Conservation (phyloP, 1,284 basidiomycete species). For the Irpex lacteus region DNA sequence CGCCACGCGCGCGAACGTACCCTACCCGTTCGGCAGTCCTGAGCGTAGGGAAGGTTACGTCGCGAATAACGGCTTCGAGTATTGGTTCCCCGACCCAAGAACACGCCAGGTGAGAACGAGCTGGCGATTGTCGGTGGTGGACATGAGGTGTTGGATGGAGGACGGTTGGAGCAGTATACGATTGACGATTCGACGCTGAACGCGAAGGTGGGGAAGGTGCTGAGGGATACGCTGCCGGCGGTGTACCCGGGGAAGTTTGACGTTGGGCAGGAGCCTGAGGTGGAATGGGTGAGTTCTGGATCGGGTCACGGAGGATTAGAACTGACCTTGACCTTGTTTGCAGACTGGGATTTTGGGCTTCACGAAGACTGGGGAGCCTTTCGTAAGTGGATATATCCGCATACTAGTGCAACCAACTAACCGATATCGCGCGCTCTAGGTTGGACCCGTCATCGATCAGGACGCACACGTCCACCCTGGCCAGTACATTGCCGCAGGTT, state of each 20-base stretch:
- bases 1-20: slow-evolving; percentile 51
- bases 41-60: slow-evolving; percentile 9
- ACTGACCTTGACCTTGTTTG: no score
- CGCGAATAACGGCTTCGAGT: slow-evolving; percentile 57
- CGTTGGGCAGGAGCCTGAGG: slow-evolving; percentile 47
- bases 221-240: slow-evolving; percentile 57
- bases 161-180: slow-evolving; percentile 48
- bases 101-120: slow-evolving; percentile 7
- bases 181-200: slow-evolving; percentile 64
- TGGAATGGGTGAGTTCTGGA: slow-evolving; percentile 65
- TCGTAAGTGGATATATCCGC: slow-evolving; percentile 43
- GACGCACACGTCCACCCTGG: slow-evolving; percentile 36
- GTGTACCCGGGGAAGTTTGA: slow-evolving; percentile 58
- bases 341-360: slow-evolving; percentile 85
- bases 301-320: no score
- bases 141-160: slow-evolving; percentile 39
- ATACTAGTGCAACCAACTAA: no score
- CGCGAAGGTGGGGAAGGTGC: slow-evolving; percentile 40
- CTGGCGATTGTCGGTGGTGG: slow-evolving; percentile 78
- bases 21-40: slow-evolving; percentile 19
- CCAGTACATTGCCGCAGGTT: slow-evolving; percentile 77
- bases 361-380: slow-evolving; percentile 62
- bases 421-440: slow-evolving; percentile 36
- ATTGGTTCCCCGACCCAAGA: slow-evolving; percentile 67
- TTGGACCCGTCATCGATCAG: slow-evolving; percentile 55